Conservation (phyloP, 495 filamentous ascomycete genomes). For the Penicillium pulvis region DNA sequence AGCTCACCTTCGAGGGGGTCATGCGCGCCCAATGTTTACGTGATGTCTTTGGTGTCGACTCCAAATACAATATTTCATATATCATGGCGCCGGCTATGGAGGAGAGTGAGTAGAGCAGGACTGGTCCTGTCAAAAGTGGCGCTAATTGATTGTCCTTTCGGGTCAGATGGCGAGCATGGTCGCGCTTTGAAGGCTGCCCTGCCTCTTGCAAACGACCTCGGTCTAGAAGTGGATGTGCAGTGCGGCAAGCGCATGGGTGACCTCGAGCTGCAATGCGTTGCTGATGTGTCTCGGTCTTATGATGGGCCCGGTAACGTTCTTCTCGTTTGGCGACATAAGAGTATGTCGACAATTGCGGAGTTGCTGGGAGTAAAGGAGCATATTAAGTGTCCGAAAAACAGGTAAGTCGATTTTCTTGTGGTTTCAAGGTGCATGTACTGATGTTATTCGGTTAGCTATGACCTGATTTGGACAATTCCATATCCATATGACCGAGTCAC, state of each 20-base stretch:
- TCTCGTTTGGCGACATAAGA: constrained; percentile 58
- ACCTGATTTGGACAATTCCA: constrained; percentile 30
- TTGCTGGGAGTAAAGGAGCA: constrained; percentile 43
- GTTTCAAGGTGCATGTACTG: background rate
- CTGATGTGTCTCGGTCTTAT: constrained; percentile 44
- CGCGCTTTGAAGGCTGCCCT: constrained; percentile 56
- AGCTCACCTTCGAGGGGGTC: constrained; percentile 45
- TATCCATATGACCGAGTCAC: constrained; percentile 23
- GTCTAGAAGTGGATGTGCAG: constrained; percentile 51
- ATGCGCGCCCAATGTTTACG: constrained; percentile 55
- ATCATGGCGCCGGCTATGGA: constrained; percentile 55
- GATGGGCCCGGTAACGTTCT: constrained; percentile 53
- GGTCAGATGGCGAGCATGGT: constrained; percentile 42
- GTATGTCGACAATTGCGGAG: constrained; percentile 45
- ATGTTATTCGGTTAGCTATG: constrained; percentile 12
- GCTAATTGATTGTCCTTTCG: background rate
- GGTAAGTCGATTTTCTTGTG: constrained; percentile 19
- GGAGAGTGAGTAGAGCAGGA: constrained; percentile 32
- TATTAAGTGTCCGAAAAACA: constrained; percentile 31
- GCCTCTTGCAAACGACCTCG: constrained; percentile 53
- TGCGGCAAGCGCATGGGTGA: constrained; percentile 37
- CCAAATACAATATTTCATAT: constrained; percentile 52
- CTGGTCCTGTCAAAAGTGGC: no score
- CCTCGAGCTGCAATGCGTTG: constrained; percentile 45
- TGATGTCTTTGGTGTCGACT: constrained; percentile 46